Conservation (phyloP, 345 rosid genomes). For the Atalantia buxifolia region DNA sequence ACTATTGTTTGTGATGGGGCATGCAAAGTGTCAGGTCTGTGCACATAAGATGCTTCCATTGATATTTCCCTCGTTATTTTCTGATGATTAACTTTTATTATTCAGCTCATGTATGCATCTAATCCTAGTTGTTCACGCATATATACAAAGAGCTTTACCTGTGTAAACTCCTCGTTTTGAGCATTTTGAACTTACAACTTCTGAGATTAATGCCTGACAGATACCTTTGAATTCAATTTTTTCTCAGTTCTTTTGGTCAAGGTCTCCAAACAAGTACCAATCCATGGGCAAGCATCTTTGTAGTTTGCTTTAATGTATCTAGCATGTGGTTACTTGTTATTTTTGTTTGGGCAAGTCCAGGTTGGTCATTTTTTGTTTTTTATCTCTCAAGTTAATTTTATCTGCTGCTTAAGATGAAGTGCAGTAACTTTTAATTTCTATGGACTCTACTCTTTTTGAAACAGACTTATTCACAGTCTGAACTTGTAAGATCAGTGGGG, state of each 20-base stretch:
- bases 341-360: background rate
- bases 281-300: conserved; percentile 1
- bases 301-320: background rate
- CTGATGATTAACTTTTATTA: too few species aligned
- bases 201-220: too few species aligned
- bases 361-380: background rate
- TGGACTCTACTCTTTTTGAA: background rate
- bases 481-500: background rate
- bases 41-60: background rate
- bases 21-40: background rate
- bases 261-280: background rate
- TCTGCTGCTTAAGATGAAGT: too few species aligned
- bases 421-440: too few species aligned
- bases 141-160: background rate
- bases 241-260: background rate
- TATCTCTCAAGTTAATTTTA: background rate
- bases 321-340: background rate
- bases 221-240: background rate
- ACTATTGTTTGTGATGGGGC: background rate
- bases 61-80: too few species aligned
- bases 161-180: too few species aligned
- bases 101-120: background rate
- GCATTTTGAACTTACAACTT: too few species aligned
- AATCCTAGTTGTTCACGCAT: background rate
- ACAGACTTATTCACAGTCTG: background rate